Evolutionary conservation across 2,329 filamentous ascomycete genomes (phyloP).

Genomic region (Xylariaceae sp.): DNA sequence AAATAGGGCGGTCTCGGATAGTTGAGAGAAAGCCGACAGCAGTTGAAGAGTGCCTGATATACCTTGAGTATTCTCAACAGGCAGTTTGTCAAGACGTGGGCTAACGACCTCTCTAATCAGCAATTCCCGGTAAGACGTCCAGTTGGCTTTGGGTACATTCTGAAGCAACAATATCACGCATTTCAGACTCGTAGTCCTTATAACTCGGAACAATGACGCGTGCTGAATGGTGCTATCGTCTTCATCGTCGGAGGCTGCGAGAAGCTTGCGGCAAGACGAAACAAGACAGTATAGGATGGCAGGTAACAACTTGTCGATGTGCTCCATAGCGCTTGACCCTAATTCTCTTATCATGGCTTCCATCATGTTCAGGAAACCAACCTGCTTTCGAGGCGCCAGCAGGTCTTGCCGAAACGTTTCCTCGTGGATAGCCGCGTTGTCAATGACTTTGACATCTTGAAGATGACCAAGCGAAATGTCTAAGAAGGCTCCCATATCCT

Average conservation of each 20-base stretch:
- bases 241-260: conserved; percentile 37
- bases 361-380: conserved; percentile 90
- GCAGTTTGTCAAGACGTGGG: conserved; percentile 74
- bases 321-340: conserved; percentile 68
- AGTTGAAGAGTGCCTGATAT: conserved; percentile 80
- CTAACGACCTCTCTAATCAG: conserved; percentile 75
- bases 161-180: conserved; percentile 78
- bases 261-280: conserved; percentile 61
- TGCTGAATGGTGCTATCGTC: conserved; percentile 39
- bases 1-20: conserved; percentile 64
- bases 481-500: conserved; percentile 78
- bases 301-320: conserved; percentile 67
- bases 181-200: conserved; percentile 74
- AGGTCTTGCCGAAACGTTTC: conserved; percentile 57
- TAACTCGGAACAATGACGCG: conserved; percentile 61
- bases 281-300: conserved; percentile 80
- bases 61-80: conserved; percentile 83
- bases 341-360: conserved; percentile 83
- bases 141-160: conserved; percentile 67
- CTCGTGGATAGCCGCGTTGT: conserved; percentile 47
- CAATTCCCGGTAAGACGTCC: conserved; percentile 66
- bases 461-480: conserved; percentile 76
- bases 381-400: conserved; percentile 72
- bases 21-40: conserved; percentile 75
- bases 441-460: conserved; percentile 57